Percentiles rank a stretch among this genome's conserved stretches.
Conservation (phyloP, 2,329 filamentous ascomycete genomes). For the Fusarium tjaetaba region DNA sequence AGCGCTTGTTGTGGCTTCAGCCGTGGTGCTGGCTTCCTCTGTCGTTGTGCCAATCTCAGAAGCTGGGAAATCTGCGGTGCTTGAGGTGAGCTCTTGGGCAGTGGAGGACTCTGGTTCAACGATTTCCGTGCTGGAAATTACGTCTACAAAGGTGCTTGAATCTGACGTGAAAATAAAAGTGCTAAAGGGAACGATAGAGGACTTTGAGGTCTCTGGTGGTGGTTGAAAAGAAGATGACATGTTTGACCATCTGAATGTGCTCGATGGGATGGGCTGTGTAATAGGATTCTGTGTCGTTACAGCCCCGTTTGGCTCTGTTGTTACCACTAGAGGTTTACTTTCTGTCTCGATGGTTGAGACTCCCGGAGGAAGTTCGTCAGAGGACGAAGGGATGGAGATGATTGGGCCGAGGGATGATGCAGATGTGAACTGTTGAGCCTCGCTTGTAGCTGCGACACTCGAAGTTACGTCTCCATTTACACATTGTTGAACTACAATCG, state of each 20-base stretch:
- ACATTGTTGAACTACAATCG: neutral
- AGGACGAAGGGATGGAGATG: neutral
- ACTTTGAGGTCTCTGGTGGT: neutral
- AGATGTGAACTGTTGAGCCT: neutral
- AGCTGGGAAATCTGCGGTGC: neutral
- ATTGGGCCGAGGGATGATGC: neutral
- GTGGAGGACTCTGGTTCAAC: neutral
- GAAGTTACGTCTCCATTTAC: neutral
- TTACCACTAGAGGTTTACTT: neutral
- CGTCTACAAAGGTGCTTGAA: neutral
- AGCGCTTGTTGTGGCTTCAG: neutral
- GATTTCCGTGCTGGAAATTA: neutral
- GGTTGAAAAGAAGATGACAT: neutral
- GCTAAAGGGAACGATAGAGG: neutral
- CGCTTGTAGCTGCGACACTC: neutral
- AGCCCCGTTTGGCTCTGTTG: neutral
- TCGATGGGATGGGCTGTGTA: neutral
- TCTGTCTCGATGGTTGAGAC: neutral
- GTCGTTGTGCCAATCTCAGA: neutral
- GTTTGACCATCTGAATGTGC: neutral
- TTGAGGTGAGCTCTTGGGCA: neutral
- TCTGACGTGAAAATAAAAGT: neutral
- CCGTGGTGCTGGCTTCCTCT: neutral
- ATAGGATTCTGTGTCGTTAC: neutral
- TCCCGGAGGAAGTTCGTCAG: neutral